These are phyloP conservation scores for Catunica adiposa DNA, from an alignment of 2,329 filamentous ascomycete species.

Conservation along the genomic window DNA sequence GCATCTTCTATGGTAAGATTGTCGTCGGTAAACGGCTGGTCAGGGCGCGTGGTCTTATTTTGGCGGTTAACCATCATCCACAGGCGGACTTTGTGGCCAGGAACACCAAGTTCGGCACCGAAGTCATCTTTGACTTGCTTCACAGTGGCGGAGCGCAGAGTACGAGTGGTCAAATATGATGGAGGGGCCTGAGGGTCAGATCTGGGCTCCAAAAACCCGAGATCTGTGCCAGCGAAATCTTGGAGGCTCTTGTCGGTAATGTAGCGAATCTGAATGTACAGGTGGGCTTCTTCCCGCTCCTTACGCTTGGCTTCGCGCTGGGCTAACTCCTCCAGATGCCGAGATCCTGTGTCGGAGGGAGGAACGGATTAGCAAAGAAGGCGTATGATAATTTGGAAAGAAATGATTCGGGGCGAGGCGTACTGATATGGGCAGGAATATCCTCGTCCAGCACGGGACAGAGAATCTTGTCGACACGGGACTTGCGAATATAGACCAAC, in stretches of 20 bases:
- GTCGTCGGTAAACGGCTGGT: slow-evolving; percentile 66
- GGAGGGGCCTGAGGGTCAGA: slow-evolving; percentile 17
- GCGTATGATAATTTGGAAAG: no score
- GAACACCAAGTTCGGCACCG: slow-evolving; percentile 50
- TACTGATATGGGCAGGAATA: slow-evolving; percentile 37
- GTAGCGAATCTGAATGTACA: slow-evolving; percentile 74
- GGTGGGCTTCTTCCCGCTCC: slow-evolving; percentile 83
- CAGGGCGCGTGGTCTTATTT: slow-evolving; percentile 88
- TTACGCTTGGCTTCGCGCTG: slow-evolving; percentile 61
- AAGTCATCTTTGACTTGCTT: slow-evolving; percentile 56
- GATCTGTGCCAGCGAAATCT: slow-evolving; percentile 67
- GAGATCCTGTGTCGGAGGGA: slow-evolving; percentile 35
- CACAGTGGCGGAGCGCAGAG: slow-evolving; percentile 60
- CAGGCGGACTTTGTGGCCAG: slow-evolving; percentile 56
- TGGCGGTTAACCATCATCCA: slow-evolving; percentile 99
- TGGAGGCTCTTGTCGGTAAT: slow-evolving; percentile 70
- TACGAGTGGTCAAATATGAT: slow-evolving; percentile 52
- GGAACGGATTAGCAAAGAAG: slow-evolving; percentile 8
- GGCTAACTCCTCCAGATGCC: slow-evolving; percentile 67
- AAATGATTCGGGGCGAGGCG: not conserved
- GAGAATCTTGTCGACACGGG: slow-evolving; percentile 66
- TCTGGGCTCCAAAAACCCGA: slow-evolving; percentile 42
- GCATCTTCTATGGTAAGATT: slow-evolving; percentile 63
- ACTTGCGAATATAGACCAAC: slow-evolving; percentile 91
- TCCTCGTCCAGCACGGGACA: slow-evolving; percentile 59